Conservation (phyloP, 345 rosid species). For the Salix udensis region DNA sequence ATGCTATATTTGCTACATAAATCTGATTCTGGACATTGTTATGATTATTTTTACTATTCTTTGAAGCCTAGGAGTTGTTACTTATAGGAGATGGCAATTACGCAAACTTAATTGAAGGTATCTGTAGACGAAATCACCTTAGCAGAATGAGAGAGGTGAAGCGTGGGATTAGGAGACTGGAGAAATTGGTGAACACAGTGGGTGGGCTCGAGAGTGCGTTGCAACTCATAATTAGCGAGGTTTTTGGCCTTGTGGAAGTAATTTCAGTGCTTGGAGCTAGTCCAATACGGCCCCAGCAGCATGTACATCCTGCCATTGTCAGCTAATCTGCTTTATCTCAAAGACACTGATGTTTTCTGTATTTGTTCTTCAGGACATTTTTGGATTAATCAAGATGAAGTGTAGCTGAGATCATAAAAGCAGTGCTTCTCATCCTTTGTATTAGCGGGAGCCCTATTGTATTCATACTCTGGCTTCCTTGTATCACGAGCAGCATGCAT, state of each 20-base stretch:
- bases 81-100: constrained; percentile 47
- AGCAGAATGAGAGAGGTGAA: constrained; percentile 69
- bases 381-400: not conserved
- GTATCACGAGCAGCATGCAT: not conserved
- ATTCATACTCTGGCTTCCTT: not conserved
- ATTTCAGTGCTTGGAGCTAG: constrained; percentile 68
- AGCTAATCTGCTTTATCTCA: constrained; percentile 4
- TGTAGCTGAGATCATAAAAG: not conserved
- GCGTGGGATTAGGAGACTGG: constrained; percentile 53
- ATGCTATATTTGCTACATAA: constrained; percentile 25
- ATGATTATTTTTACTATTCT: constrained; percentile 1
- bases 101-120: constrained; percentile 43
- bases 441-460: not conserved
- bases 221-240: constrained; percentile 43
- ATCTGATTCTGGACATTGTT: constrained; percentile 3
- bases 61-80: constrained; percentile 30
- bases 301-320: constrained; percentile 36
- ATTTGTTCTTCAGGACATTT: not conserved
- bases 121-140: constrained; percentile 42
- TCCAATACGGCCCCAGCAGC: constrained; percentile 61
- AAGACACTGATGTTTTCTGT: not conserved
- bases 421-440: not conserved
- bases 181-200: constrained; percentile 61
- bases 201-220: constrained; percentile 49
- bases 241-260: constrained; percentile 42